A percentile compares a stretch with the other conserved stretches of the same genome.
These are phyloP conservation scores for Phyllosticta paracitricarpa DNA, from an alignment of 2,329 filamentous ascomycete genomes.

Conservation along the genomic window DNA sequence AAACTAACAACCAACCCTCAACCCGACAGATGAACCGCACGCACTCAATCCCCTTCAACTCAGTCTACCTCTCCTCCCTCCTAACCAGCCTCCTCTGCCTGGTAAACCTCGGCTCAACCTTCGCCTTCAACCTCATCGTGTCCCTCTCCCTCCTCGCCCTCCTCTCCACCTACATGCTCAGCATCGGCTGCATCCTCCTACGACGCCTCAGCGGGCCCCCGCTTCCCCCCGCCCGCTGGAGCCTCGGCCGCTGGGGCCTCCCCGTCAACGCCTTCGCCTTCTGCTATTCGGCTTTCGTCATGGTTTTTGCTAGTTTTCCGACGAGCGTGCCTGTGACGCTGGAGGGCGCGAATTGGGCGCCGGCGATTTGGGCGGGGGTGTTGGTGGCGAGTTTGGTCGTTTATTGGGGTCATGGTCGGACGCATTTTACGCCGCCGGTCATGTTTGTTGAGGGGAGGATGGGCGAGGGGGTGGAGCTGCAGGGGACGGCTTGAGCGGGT, in stretches of 20 bases:
- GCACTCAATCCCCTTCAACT: conserved; percentile 11
- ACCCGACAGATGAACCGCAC: conserved; percentile 9
- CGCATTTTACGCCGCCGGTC: conserved; percentile 12
- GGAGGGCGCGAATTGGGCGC: conserved; percentile 12
- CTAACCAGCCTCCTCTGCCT: conserved; percentile 28
- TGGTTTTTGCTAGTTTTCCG: conserved; percentile 11
- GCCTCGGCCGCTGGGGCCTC: conserved; percentile 8
- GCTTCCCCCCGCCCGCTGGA: conserved; percentile 9
- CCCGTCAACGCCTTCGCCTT: conserved; percentile 11
- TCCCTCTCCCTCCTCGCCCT: conserved; percentile 11
- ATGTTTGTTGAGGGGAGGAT: conserved; percentile 12
- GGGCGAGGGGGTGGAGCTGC: conserved; percentile 2
- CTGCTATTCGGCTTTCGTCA: conserved; percentile 7
- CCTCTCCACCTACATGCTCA: conserved; percentile 12
- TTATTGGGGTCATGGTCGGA: conserved; percentile 8
- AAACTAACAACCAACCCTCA: not conserved
- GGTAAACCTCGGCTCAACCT: conserved; percentile 37
- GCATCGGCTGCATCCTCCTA: conserved; percentile 11
- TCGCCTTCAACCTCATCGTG: conserved; percentile 30
- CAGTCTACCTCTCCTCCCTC: conserved; percentile 15
- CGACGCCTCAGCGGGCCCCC: conserved; percentile 1
- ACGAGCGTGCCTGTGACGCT: not conserved
- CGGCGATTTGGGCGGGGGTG: conserved; percentile 10
- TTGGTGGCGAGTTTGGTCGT: not conserved
- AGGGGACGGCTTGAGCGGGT: not conserved